Conservation (phyloP, 2,329 filamentous ascomycete genomes). For the Apiospora marii region DNA sequence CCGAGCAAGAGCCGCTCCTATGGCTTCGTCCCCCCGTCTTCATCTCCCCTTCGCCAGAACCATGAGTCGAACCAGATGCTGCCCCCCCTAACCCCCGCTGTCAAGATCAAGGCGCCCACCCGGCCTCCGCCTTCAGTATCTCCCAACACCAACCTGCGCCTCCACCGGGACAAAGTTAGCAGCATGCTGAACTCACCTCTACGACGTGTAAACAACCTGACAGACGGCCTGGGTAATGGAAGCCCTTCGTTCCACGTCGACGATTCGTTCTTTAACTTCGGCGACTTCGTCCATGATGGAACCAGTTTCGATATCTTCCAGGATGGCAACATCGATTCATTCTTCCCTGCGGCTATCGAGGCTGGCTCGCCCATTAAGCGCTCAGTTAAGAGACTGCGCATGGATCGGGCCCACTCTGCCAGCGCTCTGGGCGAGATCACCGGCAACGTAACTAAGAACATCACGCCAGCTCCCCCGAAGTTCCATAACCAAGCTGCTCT, state of each 20-base stretch:
- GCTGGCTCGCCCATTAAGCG: constrained; percentile 72
- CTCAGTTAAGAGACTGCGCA: constrained; percentile 63
- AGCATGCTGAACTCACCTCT: constrained; percentile 76
- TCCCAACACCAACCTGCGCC: constrained; percentile 88
- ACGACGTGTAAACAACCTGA: constrained; percentile 55
- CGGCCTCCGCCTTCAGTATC: constrained; percentile 78
- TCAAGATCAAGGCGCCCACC: constrained; percentile 76
- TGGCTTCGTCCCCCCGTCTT: constrained; percentile 63
- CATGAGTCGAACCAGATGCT: constrained; percentile 69
- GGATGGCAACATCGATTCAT: constrained; percentile 48
- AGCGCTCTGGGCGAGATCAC: constrained; percentile 69
- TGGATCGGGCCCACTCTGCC: constrained; percentile 70
- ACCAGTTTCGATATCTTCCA: constrained; percentile 71
- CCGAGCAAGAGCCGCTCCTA: constrained; percentile 74
- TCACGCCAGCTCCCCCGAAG: constrained; percentile 59
- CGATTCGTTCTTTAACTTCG: constrained; percentile 59
- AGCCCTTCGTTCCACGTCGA: constrained; percentile 74
- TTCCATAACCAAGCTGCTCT: constrained; percentile 49
- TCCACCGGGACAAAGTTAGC: constrained; percentile 84
- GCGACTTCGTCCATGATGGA: constrained; percentile 58
- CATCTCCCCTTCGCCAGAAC: constrained; percentile 71
- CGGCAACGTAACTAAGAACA: constrained; percentile 57
- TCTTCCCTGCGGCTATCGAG: constrained; percentile 56
- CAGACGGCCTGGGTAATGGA: constrained; percentile 62
- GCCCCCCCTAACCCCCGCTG: constrained; percentile 81